Base-by-base conservation (phyloP, 2,329 filamentous ascomycete species). In the Fusarium sp. region DNA sequence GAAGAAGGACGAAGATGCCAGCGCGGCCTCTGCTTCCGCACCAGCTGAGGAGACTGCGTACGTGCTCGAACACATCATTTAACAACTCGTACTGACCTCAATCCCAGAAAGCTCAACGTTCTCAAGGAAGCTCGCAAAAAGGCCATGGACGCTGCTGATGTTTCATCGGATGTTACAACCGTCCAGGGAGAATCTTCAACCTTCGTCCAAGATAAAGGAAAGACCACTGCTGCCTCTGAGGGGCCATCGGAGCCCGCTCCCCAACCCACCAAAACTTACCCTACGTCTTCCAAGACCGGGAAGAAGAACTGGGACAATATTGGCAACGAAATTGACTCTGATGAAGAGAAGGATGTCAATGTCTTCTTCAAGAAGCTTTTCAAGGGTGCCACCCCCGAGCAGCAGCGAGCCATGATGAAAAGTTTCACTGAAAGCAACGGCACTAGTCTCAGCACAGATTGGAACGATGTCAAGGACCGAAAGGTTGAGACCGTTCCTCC, bases 331-430 rank as follows among this genome's bases (percentile, higher is more conserved):
- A 84, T 86, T 2, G 84, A 88, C 1, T 89, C 88, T 11, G 84
- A 86, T 0, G 84, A 87, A 1, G 81, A 86, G 13, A 84, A 86
- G 64, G 88, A 91, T 30, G 89, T 94, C 10, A 91, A 97, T 73
- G 77, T 79, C 12, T 98, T 97, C 81, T 99, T 99, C 84, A 96
- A 97, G 84, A 90, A 91, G 75, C 83, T 99, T 2, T 98, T 95
- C 81, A 89, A 91, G 67, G 84, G 83, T 36, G 89, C 93, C 0
- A 89, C 91, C 49, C 88, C 90, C 0, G 95, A 99, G 72, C 92
- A 93, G 61, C 89, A 89, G 76, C 89, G 94, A 3, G 96, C 96
- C 10, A 99, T 99, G 96, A 93, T 97, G 89, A 99, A 99, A 87
- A 97, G 93, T 76, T 98, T 93, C 75, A 85, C 89, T 15, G 95